These are phyloP conservation scores for Xanthoparmelia taractica DNA, from an alignment of 495 filamentous ascomycete species.

Conservation along the genomic window DNA sequence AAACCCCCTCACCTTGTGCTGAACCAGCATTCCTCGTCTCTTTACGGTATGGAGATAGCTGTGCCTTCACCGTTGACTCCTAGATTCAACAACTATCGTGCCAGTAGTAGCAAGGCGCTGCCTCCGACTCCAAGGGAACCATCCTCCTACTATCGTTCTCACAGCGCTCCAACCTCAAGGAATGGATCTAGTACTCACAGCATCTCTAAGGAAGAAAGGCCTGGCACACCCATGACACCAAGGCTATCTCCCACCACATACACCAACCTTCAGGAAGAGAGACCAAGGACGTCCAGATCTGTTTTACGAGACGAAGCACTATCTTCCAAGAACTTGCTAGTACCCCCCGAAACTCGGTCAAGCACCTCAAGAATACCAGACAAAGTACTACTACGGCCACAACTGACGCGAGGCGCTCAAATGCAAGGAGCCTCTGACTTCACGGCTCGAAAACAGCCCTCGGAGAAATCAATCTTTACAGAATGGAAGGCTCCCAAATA, in stretches of 20 bases:
- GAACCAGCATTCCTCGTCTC: slow-evolving; percentile 4
- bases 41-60: slow-evolving; percentile 18
- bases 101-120: slow-evolving; percentile 12
- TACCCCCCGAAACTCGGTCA: slow-evolving; percentile 11
- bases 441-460: neutral
- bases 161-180: slow-evolving; percentile 6
- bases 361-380: slow-evolving; percentile 22
- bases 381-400: slow-evolving; percentile 12
- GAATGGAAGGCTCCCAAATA: slow-evolving; percentile 17
- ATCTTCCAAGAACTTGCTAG: slow-evolving; percentile 8
- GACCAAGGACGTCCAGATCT: slow-evolving; percentile 4
- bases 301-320: slow-evolving; percentile 2
- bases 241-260: slow-evolving; percentile 20
- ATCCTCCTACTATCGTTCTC: neutral
- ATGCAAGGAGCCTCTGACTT: slow-evolving; percentile 13
- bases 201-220: slow-evolving; percentile 10
- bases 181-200: slow-evolving; percentile 18
- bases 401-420: slow-evolving; percentile 12
- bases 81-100: neutral
- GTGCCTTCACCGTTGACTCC: neutral
- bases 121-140: slow-evolving; percentile 12
- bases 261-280: slow-evolving; percentile 12
- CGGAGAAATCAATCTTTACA: slow-evolving; percentile 1
- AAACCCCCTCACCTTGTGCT: neutral
- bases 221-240: neutral